phyloP scores from a whole-genome alignment of 352 stramenopile genomes.

The Phytophthora multivora region DNA sequence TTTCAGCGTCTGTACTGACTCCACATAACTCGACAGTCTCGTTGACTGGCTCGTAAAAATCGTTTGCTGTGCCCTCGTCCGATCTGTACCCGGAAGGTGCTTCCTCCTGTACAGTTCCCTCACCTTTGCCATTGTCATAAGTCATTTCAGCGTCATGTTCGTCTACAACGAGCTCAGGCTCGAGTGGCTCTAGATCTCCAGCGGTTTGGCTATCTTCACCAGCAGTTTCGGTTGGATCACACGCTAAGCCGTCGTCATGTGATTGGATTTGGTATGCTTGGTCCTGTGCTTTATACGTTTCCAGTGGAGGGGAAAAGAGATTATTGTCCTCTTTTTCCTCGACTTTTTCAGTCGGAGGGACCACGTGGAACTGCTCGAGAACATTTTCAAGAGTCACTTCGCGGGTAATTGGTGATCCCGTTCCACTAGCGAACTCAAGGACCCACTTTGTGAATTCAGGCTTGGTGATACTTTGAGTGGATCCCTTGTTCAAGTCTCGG shows the following conservation, averaged over 20 bases:
- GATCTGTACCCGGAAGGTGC: background rate
- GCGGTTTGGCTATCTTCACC: background rate
- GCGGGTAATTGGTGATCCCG: slow-evolving; percentile 1
- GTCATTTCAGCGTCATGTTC: background rate
- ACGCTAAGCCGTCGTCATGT: slow-evolving; percentile 8
- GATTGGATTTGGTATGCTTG: background rate
- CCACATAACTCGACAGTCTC: slow-evolving; percentile 1
- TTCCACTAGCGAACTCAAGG: slow-evolving; percentile 35
- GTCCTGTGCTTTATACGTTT: background rate
- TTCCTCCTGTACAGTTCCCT: background rate
- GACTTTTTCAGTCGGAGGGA: background rate
- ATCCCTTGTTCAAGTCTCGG: slow-evolving; percentile 59
- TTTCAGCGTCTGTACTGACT: slow-evolving; percentile 3
- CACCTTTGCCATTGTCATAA: background rate
- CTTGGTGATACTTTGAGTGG: slow-evolving; percentile 62
- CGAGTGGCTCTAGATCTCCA: background rate
- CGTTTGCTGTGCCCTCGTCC: background rate
- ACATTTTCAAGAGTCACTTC: slow-evolving; percentile 35
- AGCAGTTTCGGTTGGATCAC: background rate
- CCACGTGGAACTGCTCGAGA: slow-evolving; percentile 35
- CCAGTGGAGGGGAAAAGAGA: background rate
- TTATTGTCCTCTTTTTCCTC: slow-evolving; percentile 12
- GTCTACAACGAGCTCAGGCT: slow-evolving; percentile 1
- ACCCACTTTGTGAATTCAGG: slow-evolving; percentile 66
- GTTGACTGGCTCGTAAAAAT: background rate